These are phyloP conservation scores for Theileria orientalis DNA, from an alignment of 169 alveolate species.

Conservation along the genomic window DNA sequence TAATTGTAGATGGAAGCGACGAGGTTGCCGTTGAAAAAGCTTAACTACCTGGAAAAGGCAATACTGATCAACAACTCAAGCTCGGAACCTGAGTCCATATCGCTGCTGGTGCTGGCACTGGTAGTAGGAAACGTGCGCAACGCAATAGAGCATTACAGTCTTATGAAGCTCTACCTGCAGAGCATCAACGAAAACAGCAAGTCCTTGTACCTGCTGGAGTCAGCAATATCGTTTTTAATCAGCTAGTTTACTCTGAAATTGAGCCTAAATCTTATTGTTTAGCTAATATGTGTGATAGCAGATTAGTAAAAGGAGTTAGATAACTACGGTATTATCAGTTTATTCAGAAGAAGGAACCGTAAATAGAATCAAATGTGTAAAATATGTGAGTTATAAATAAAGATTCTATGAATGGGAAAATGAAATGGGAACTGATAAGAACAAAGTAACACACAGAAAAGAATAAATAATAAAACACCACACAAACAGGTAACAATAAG, in stretches of 20 bases:
- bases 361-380: not conserved
- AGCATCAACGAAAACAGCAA: not conserved
- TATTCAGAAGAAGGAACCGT: not conserved
- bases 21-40: conserved; percentile 25
- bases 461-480: too few species aligned
- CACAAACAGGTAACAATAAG: too few species aligned
- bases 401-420: not conserved
- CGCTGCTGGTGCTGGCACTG: conserved; percentile 39
- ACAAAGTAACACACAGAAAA: too few species aligned
- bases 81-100: conserved; percentile 46
- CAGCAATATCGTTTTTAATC: conserved; percentile 17
- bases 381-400: not conserved
- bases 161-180: conserved; percentile 39
- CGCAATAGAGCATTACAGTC: conserved; percentile 30
- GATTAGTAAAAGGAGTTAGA: too few species aligned
- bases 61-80: conserved; percentile 32
- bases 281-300: too few species aligned
- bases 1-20: conserved; percentile 35
- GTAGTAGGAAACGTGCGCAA: conserved; percentile 53
- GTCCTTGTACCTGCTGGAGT: not conserved
- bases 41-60: conserved; percentile 29
- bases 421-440: not conserved
- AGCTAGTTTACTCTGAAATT: not conserved
- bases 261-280: too few species aligned
- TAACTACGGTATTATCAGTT: too few species aligned